Base-by-base conservation (phyloP, 805 yeast species). In the Zygoascus bituminiphila region DNA sequence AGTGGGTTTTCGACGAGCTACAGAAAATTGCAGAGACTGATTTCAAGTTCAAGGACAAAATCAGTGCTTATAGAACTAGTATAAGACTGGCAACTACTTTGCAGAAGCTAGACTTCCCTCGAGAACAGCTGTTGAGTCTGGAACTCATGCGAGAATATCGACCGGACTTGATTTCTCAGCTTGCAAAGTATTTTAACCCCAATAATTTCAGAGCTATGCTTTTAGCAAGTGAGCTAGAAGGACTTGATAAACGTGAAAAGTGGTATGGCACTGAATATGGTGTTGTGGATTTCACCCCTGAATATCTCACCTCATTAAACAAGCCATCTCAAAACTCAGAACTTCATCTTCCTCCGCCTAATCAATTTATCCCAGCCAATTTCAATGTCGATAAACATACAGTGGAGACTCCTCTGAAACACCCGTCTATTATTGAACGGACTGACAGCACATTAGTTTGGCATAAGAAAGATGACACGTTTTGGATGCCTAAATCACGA, bases 241-340 rank as follows among this genome's bases (percentile, higher is more conserved):
- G 74, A 2, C 66, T 76, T 42, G 68, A 72, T 47, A 54, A 66
- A 14, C 70, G 60, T 19, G 98, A 91, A 62, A 73, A 78, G 59
- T 91, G 96, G 96, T 91, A 93, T 61, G 96, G 95, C 2, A 88
- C 97, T 0, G 84, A 84, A 56, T 86, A 88, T 62, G 66, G 75
- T 2, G 62, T 74, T 39, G 40, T 53, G 0, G 40, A 39, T 10
- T 14, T 50, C 2, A 19, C 31, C 4, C 20, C 38, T 4, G 67
- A 66, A 0, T 62, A 82, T 2, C 14, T 69, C 5, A 44, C 61
- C 8, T 58, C 54, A 36, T 60, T 79, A 42, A 52, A 62, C 40
- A 53, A 53, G 49, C 62, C 63, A 53, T 33, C 48, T n/a, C 52
- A 60, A 15, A 59, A 64, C 37, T 42, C 57, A 0, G 62, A 65